Conservation (phyloP, 2,329 filamentous ascomycete species). For the Penicillium aurantiogriseum region DNA sequence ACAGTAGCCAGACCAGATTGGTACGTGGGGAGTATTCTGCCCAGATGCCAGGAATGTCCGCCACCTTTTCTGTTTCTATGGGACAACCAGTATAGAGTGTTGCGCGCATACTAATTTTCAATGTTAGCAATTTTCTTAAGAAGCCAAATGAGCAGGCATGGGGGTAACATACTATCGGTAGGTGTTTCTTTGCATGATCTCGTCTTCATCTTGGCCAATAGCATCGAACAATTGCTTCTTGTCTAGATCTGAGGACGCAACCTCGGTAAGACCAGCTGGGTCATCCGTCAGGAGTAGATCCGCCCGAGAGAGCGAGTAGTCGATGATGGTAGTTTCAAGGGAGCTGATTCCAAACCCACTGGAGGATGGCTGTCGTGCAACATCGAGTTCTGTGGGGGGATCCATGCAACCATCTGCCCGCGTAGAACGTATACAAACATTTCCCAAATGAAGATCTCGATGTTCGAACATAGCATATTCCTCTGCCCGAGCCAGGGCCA, state of each 20-base stretch:
- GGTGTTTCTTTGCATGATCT: constrained; percentile 41
- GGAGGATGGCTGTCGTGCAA: constrained; percentile 31
- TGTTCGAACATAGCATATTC: constrained; percentile 62
- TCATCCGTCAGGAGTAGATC: constrained; percentile 41
- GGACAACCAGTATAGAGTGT: constrained; percentile 47
- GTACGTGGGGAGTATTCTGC: constrained; percentile 57
- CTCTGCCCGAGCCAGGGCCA: constrained; percentile 62
- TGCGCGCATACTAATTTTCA: constrained; percentile 37
- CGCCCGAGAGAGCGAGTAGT: constrained; percentile 66
- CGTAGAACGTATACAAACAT: constrained; percentile 57
- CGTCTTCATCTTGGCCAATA: constrained; percentile 43
- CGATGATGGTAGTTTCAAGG: constrained; percentile 64
- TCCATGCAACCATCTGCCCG: constrained; percentile 33
- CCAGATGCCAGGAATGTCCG: constrained; percentile 49
- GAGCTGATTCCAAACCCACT: constrained; percentile 53
- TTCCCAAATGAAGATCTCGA: constrained; percentile 65
- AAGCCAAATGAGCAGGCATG: not conserved
- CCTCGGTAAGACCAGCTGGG: constrained; percentile 25
- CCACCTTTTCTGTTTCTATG: constrained; percentile 36
- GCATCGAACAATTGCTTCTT: constrained; percentile 46
- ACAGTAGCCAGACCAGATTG: constrained; percentile 64
- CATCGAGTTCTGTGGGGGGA: constrained; percentile 32
- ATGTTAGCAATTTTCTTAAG: not conserved
- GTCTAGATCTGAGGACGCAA: constrained; percentile 44
- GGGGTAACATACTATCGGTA: constrained; percentile 40